Base-by-base conservation (phyloP, 2,329 filamentous ascomycete genomes). In the Aspergillus glaucus region DNA sequence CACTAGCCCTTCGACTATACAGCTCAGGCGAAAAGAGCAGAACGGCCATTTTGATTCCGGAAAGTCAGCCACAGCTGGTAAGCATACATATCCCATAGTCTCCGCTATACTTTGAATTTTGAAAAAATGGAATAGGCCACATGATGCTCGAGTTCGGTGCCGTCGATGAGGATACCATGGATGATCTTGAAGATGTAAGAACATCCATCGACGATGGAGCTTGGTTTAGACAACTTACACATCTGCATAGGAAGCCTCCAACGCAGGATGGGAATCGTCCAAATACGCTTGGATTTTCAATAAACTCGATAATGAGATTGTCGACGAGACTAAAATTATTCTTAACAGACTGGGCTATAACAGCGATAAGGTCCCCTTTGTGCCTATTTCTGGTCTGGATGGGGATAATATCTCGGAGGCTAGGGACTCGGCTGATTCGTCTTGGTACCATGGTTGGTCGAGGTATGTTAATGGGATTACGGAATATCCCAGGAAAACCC, bases 121-220 rank as follows among this genome's bases (percentile, higher is more conserved):
- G 15, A 15, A 15, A 15, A 15, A 15, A 15, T 15, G 15, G 9
- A 14, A 15, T 15, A 39, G 36, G 36, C 88, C 84, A 89, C 81
- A 86, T 96, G 84, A 96, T 96, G 86, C 95, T 95, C 88, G 89
- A 96, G 86, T 96, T 91, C 83, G 91, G 91, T 85, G 91, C 91
- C 87, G 95, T 95, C 74, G 91, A 96, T 87, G 90, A 91, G 85
- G 90, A 91, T 88, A 95, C 90, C 77, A 96, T 96, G 75, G 91
- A 96, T 86, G 96, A 96, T 87, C 96, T 96, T 84, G 91, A 96
- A 88, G 95, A 96, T 88, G 89, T 93, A 15, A 15, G 15, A 15
- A 15, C 15, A 15, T 15, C 1, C 1, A 15, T 15, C 15, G 15
- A 15, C 15, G 15, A 15, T 15, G 15, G 15, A 15, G 15, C 15